phyloP scores from a whole-genome alignment of 1,284 basidiomycete genomes.

The Trametes sp. region DNA sequence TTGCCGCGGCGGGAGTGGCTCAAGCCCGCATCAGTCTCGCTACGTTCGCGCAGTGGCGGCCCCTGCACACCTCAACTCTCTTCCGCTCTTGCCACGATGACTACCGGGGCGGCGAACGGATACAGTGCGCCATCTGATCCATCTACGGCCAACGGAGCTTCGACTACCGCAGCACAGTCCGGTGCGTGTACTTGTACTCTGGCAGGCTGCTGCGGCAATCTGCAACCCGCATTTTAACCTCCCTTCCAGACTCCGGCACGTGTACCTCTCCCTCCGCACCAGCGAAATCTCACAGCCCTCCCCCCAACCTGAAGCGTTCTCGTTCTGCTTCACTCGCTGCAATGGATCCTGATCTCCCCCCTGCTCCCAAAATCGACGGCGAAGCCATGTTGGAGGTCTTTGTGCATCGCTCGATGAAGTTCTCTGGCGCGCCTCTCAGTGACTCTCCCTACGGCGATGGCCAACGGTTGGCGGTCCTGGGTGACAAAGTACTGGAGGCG shows the following conservation, averaged over 20 bases:
- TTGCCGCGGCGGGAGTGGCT: slow-evolving; percentile 6
- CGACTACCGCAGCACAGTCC: slow-evolving; percentile 27
- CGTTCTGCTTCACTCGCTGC: slow-evolving; percentile 34
- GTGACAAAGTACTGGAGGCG: slow-evolving; percentile 57
- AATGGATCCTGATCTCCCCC: slow-evolving; percentile 42
- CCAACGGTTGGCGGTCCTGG: slow-evolving; percentile 62
- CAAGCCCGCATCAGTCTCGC: slow-evolving; percentile 1
- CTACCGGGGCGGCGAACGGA: slow-evolving; percentile 9
- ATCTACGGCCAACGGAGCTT: slow-evolving; percentile 12
- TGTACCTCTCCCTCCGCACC: slow-evolving; percentile 36
- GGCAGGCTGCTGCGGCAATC: slow-evolving; percentile 24
- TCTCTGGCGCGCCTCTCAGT: slow-evolving; percentile 48
- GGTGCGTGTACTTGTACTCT: slow-evolving; percentile 9
- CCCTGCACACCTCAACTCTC: slow-evolving; percentile 10
- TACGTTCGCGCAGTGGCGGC: slow-evolving; percentile 5
- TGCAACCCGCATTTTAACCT: slow-evolving; percentile 25
- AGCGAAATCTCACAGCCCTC: slow-evolving; percentile 31
- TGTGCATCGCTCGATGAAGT: slow-evolving; percentile 69
- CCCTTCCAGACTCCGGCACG: slow-evolving; percentile 37
- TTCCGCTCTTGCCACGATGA: slow-evolving; percentile 10
- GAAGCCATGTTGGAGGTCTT: slow-evolving; percentile 70
- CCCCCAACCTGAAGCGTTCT: slow-evolving; percentile 39
- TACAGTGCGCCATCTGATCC: slow-evolving; percentile 10
- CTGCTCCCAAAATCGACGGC: slow-evolving; percentile 52
- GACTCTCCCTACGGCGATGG: slow-evolving; percentile 60